These are phyloP conservation scores for Cyathus olla DNA, from an alignment of 1,284 basidiomycete genomes.

Conservation along the genomic window DNA sequence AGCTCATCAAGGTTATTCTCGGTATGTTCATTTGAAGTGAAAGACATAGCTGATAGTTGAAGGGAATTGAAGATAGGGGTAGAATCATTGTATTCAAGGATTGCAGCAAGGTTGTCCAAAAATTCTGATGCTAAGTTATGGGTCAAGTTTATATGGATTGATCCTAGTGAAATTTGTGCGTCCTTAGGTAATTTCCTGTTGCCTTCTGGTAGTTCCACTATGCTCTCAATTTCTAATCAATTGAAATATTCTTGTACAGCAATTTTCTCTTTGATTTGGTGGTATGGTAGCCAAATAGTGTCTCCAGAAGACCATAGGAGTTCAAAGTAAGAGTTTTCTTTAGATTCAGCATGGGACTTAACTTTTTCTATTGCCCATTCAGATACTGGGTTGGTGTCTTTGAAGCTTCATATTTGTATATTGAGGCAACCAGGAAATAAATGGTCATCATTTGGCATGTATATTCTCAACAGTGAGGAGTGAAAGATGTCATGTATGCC, in stretches of 20 bases:
- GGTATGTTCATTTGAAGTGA: too few relatives aligned
- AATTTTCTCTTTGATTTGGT: slow-evolving; percentile 27
- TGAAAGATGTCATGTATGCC: slow-evolving; percentile 44
- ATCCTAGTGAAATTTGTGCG: too few relatives aligned
- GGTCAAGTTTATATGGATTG: too few relatives aligned
- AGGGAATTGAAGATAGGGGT: too few relatives aligned
- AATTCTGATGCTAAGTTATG: too few relatives aligned
- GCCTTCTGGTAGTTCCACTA: neutral
- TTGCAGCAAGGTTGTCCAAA: too few relatives aligned
- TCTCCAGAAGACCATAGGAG: slow-evolving; percentile 47
- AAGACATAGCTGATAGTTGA: too few relatives aligned
- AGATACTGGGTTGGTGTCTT: neutral
- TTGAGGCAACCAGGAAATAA: slow-evolving; percentile 33
- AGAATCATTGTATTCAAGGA: too few relatives aligned
- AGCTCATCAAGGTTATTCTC: too few relatives aligned
- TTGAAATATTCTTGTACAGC: slow-evolving; percentile 13
- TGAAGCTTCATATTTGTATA: slow-evolving; percentile 12
- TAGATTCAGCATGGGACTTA: slow-evolving; percentile 32
- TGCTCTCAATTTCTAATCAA: neutral
- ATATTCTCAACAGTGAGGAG: slow-evolving; percentile 28
- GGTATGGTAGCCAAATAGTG: slow-evolving; percentile 40
- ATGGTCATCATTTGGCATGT: slow-evolving; percentile 37
- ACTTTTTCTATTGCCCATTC: slow-evolving; percentile 47
- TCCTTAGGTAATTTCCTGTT: neutral
- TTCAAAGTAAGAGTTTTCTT: slow-evolving; percentile 31